Evolutionary conservation across 176 grass and related monocot species (phyloP).

Genomic region (Bolboschoenus planiculmis): DNA sequence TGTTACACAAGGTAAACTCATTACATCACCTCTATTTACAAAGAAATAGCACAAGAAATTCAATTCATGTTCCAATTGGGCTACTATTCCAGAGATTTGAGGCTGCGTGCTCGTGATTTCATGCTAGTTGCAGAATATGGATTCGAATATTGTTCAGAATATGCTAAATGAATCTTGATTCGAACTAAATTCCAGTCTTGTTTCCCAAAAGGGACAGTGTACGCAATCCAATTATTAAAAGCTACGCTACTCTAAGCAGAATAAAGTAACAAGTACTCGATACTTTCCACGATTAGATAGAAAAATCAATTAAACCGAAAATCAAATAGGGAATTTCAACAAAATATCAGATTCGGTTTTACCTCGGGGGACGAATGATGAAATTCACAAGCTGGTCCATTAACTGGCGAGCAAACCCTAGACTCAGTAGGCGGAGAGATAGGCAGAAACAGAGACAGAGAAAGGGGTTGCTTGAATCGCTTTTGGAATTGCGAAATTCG

Average conservation of each 20-base stretch:
- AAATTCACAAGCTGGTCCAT: conserved; percentile 99
- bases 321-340: neutral
- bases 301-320: neutral
- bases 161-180: neutral
- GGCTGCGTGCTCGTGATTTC: neutral
- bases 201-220: neutral
- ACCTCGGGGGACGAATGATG: conserved; percentile 99
- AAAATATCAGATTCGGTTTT: conserved; percentile 14
- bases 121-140: neutral
- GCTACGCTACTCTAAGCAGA: neutral
- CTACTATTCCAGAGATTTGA: neutral
- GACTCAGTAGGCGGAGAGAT: neutral
- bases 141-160: neutral
- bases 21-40: neutral
- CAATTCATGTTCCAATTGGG: neutral
- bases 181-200: conserved; percentile 11
- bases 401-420: conserved; percentile 23
- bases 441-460: neutral
- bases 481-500: conserved; percentile 15
- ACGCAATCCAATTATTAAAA: conserved; percentile 12
- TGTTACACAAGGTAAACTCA: neutral
- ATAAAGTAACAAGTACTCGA: neutral
- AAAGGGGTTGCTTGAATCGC: neutral
- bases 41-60: neutral
- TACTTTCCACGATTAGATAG: neutral